Evolutionary conservation across 73 alveolate genomes (phyloP).

Genomic region (Paraurostyla sp.): DNA sequence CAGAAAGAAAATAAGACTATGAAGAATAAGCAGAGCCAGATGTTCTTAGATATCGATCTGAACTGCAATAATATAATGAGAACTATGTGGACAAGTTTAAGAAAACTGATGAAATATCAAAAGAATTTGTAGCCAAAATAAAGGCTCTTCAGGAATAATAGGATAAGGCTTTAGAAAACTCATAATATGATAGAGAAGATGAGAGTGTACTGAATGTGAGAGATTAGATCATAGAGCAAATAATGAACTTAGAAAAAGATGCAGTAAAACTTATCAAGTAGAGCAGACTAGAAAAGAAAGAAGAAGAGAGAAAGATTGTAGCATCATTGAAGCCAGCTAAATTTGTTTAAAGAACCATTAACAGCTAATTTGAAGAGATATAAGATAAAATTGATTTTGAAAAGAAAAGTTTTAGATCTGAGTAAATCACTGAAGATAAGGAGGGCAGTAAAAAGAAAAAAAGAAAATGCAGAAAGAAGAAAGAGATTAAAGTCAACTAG

Average conservation of each 20-base stretch:
- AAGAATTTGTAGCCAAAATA: background rate
- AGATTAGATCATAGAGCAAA: background rate
- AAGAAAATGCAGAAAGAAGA: background rate
- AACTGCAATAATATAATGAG: background rate
- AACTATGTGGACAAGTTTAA: conserved; percentile 6
- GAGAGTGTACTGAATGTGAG: background rate
- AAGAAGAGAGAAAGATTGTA: background rate
- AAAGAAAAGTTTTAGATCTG: background rate
- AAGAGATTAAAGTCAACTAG: background rate
- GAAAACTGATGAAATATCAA: conserved; percentile 42
- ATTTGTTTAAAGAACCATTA: background rate
- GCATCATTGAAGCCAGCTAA: background rate
- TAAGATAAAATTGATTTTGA: background rate
- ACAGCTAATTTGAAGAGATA: background rate
- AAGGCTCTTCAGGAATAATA: background rate
- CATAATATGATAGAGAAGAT: background rate
- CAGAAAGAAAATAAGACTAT: conserved; percentile 19
- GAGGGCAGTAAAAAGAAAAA: background rate
- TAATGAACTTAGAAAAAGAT: background rate
- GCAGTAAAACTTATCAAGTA: conserved; percentile 11
- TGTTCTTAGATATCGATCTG: background rate
- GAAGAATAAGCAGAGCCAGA: conserved; percentile 47
- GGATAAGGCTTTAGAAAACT: background rate
- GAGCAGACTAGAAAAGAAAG: background rate
- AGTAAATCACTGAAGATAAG: background rate